Conservation (phyloP, 148 eudicot genomes). For the Rhododendron molle region DNA sequence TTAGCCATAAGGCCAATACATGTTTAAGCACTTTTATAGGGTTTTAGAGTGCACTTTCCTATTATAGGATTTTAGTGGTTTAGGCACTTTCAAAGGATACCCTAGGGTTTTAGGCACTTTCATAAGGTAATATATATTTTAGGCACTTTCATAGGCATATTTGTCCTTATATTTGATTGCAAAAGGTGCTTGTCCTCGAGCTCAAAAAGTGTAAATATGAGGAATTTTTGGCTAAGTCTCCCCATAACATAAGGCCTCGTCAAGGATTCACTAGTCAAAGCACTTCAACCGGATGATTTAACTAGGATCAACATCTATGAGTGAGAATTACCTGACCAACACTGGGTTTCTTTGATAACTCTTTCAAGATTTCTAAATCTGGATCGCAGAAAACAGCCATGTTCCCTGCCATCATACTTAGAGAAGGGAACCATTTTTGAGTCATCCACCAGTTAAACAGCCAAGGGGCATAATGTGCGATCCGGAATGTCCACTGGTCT, state of each 20-base stretch:
- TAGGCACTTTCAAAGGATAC: too few relatives aligned
- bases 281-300: neutral
- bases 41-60: too few relatives aligned
- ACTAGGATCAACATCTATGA: neutral
- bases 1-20: too few relatives aligned
- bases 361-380: slow-evolving; percentile 51
- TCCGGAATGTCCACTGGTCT: slow-evolving; percentile 52
- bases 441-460: slow-evolving; percentile 72
- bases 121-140: too few relatives aligned
- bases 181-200: too few relatives aligned
- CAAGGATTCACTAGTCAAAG: neutral
- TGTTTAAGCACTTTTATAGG: too few relatives aligned
- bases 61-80: too few relatives aligned
- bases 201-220: too few relatives aligned
- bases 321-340: slow-evolving; percentile 39
- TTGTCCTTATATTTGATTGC: too few relatives aligned
- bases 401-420: slow-evolving; percentile 32
- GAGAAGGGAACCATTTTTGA: slow-evolving; percentile 62
- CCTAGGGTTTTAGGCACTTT: too few relatives aligned
- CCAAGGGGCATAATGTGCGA: slow-evolving; percentile 74
- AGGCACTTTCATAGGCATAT: too few relatives aligned
- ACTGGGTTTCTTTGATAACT: slow-evolving; percentile 26
- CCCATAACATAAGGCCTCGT: neutral
- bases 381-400: slow-evolving; percentile 27
- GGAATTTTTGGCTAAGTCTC: too few relatives aligned